phyloP scores from a whole-genome alignment of 2,329 filamentous ascomycete species.

The Neoscytalidium dimidiatum region DNA sequence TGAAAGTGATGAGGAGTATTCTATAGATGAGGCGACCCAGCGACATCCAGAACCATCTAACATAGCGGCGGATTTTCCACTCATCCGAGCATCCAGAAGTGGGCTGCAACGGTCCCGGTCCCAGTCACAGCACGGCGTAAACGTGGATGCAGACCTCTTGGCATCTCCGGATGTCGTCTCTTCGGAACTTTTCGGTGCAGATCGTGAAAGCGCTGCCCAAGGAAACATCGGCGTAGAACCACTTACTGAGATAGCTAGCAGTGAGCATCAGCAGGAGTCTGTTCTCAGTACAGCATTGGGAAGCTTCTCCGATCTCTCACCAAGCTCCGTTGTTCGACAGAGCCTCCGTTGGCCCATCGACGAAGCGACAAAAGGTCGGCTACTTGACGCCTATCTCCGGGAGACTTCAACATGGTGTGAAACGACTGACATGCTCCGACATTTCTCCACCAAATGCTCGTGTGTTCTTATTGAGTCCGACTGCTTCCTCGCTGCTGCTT shows the following conservation, averaged over 20 bases:
- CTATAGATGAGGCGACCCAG: not conserved
- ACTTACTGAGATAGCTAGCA: no score
- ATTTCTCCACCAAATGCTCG: not conserved
- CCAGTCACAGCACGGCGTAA: not conserved
- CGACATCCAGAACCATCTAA: not conserved
- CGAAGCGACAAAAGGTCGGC: not conserved
- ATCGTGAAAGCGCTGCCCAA: not conserved
- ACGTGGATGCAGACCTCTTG: not conserved
- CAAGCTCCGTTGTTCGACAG: not conserved
- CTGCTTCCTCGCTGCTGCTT: not conserved
- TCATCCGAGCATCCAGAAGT: not conserved
- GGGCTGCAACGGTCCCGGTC: not conserved
- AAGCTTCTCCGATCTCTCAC: not conserved
- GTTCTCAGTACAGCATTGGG: not conserved
- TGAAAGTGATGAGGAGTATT: not conserved
- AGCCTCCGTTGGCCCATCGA: not conserved
- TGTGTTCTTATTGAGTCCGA: not conserved
- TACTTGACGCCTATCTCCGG: not conserved
- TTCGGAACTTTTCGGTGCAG: not conserved
- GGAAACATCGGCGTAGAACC: not conserved
- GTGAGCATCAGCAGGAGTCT: not conserved
- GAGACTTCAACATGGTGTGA: not conserved
- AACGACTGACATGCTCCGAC: not conserved
- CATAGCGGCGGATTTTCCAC: not conserved
- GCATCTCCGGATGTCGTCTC: not conserved